Evolutionary conservation across 2,329 filamentous ascomycete genomes (phyloP).

Genomic region (Aspergillus niger): DNA sequence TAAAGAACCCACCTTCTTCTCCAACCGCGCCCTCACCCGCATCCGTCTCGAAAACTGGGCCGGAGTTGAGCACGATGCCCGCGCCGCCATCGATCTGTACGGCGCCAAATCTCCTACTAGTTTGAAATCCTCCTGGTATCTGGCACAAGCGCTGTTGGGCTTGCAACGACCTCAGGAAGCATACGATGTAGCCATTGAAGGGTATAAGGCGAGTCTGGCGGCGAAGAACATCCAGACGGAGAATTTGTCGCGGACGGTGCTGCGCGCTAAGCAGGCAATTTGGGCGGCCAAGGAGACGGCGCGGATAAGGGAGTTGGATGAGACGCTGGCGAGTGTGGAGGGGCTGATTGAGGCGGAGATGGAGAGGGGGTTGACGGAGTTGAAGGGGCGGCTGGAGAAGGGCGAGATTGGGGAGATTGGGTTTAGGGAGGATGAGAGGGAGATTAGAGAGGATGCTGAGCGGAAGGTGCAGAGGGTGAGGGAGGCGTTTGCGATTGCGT

Average conservation of each 20-base stretch:
- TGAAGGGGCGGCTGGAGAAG: conserved; percentile 37
- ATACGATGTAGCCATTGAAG: conserved; percentile 66
- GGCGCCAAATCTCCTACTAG: conserved; percentile 52
- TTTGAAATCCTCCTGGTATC: conserved; percentile 82
- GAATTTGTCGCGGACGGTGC: conserved; percentile 71
- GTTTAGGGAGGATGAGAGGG: conserved; percentile 68
- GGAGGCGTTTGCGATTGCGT: conserved; percentile 46
- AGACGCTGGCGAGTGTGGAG: conserved; percentile 45
- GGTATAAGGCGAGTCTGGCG: conserved; percentile 69
- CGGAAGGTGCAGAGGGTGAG: conserved; percentile 50
- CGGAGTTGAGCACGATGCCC: conserved; percentile 74
- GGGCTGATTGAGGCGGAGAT: conserved; percentile 43
- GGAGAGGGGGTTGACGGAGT: conserved; percentile 39
- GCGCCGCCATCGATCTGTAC: conserved; percentile 70
- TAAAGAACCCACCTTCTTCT: conserved; percentile 76
- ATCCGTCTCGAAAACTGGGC: conserved; percentile 74
- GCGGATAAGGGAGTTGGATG: conserved; percentile 49
- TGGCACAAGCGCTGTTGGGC: conserved; percentile 79
- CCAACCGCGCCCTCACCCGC: conserved; percentile 83
- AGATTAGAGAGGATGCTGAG: conserved; percentile 53
- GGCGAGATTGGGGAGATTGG: conserved; percentile 59
- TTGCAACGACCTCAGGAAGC: conserved; percentile 73
- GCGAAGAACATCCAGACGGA: conserved; percentile 67
- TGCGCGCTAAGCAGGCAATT: conserved; percentile 79
- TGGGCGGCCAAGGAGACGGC: conserved; percentile 73